Evolutionary conservation across 2,329 filamentous ascomycete species (phyloP).

Genomic region (Colletotrichum zoysiae): DNA sequence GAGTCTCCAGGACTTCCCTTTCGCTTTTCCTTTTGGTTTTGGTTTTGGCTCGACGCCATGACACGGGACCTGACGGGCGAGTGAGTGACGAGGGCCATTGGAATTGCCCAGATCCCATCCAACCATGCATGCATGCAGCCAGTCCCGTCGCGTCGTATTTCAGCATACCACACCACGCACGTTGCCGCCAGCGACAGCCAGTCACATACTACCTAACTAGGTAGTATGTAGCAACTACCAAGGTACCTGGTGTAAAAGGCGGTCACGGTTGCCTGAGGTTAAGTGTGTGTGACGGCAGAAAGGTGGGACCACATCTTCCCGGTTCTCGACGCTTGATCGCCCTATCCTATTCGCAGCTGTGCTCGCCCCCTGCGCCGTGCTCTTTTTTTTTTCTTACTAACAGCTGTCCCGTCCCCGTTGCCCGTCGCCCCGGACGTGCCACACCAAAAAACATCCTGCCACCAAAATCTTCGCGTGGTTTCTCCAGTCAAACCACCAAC

Average conservation of each 20-base stretch:
- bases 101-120: conserved; percentile 24
- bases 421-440: conserved; percentile 35
- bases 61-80: neutral
- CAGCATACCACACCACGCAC: neutral
- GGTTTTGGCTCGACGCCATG: neutral
- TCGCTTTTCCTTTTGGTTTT: neutral
- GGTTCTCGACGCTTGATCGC: neutral
- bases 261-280: conserved; percentile 29
- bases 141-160: neutral
- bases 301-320: conserved; percentile 3
- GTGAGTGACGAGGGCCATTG: neutral
- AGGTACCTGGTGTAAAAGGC: conserved; percentile 8
- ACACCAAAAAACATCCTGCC: conserved; percentile 38
- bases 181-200: conserved; percentile 3
- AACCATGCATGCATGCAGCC: conserved; percentile 2
- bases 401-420: conserved; percentile 30
- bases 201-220: neutral
- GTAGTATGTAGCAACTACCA: too few relatives aligned
- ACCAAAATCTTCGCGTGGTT: conserved; percentile 38
- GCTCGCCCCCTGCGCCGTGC: conserved; percentile 28
- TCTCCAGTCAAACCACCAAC: conserved; percentile 26
- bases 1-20: neutral
- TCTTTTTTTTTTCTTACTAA: conserved; percentile 21
- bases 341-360: neutral
- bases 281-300: conserved; percentile 21